These are phyloP conservation scores for Fereydounia khargensis DNA, from an alignment of 1,284 basidiomycete species.

Conservation along the genomic window DNA sequence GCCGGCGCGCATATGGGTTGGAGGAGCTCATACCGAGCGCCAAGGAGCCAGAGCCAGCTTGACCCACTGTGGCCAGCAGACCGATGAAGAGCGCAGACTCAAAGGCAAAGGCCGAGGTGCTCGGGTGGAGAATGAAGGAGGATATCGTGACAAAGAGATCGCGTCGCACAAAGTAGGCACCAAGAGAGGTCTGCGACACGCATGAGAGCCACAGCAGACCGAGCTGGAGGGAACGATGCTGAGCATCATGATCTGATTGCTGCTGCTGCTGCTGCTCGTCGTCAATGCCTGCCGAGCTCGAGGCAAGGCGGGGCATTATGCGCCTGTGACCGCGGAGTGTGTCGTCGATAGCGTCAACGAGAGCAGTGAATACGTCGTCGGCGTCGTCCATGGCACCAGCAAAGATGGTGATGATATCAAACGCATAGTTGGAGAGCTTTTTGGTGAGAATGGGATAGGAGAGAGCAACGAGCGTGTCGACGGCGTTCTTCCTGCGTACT, in stretches of 20 bases:
- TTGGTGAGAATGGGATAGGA: constrained; percentile 45
- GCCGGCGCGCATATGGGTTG: constrained; percentile 32
- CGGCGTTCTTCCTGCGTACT: constrained; percentile 37
- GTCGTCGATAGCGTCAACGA: constrained; percentile 42
- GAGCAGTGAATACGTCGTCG: constrained; percentile 45
- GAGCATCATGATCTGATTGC: constrained; percentile 12
- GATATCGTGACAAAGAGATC: constrained; percentile 44
- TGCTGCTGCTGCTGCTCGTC: neutral
- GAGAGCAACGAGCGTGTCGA: constrained; percentile 45
- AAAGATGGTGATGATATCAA: constrained; percentile 47
- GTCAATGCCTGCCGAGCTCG: neutral
- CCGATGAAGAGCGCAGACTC: constrained; percentile 45
- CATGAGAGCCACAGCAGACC: constrained; percentile 42
- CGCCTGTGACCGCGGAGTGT: constrained; percentile 20
- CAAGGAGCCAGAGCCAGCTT: constrained; percentile 14
- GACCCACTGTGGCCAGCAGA: constrained; percentile 47
- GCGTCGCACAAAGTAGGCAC: constrained; percentile 48
- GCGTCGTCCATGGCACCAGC: constrained; percentile 54
- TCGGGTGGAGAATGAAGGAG: constrained; percentile 16
- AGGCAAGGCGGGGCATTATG: neutral
- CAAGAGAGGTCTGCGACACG: constrained; percentile 37
- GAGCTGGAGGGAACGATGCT: constrained; percentile 35
- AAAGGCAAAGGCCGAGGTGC: constrained; percentile 29
- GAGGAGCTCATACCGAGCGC: constrained; percentile 27
- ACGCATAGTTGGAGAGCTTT: constrained; percentile 43